phyloP scores from a whole-genome alignment of 352 stramenopile genomes.

The Pilasporangium apinafurcum region DNA sequence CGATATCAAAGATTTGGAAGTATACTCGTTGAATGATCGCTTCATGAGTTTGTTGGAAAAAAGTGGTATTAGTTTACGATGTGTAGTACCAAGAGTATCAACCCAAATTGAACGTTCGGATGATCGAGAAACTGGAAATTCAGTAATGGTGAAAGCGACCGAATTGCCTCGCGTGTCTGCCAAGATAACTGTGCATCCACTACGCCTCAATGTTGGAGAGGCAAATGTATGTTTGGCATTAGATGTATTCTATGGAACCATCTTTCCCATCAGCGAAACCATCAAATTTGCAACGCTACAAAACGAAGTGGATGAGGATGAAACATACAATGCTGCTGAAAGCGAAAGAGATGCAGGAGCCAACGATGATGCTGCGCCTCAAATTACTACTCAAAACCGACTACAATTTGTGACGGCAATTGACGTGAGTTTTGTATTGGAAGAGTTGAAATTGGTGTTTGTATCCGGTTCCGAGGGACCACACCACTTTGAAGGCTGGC shows the following conservation, averaged over 20 bases:
- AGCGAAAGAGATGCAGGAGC: slow-evolving; percentile 1
- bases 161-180: neutral
- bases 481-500: slow-evolving; percentile 45
- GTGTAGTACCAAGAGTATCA: slow-evolving; percentile 3
- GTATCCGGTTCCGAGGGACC: slow-evolving; percentile 33
- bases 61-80: neutral
- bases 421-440: slow-evolving; percentile 22
- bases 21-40: slow-evolving; percentile 9
- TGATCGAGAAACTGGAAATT: no score
- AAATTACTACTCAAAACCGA: no score
- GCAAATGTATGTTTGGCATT: slow-evolving; percentile 7
- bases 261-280: slow-evolving; percentile 13
- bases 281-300: neutral
- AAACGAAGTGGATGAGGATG: no score
- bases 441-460: slow-evolving; percentile 45
- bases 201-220: slow-evolving; percentile 14
- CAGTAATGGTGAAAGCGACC: neutral
- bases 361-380: no score
- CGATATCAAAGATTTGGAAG: slow-evolving; percentile 6
- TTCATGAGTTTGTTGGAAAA: slow-evolving; percentile 10
- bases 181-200: slow-evolving; percentile 1
- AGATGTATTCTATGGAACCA: slow-evolving; percentile 10
- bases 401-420: no score
- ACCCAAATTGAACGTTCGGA: neutral
- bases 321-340: neutral